Conservation (phyloP, 352 stramenopile species). For the Phytophthora pini region DNA sequence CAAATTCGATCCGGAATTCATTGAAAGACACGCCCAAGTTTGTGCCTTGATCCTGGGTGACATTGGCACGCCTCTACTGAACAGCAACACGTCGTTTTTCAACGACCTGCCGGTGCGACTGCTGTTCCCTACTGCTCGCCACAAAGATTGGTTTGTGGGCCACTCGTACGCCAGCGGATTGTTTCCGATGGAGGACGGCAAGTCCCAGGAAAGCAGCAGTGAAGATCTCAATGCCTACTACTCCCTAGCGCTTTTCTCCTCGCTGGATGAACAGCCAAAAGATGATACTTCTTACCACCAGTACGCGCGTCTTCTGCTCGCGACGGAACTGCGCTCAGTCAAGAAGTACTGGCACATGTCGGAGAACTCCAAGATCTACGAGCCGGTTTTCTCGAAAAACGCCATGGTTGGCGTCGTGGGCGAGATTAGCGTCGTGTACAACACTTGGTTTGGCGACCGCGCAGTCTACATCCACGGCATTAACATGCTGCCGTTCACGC, state of each 20-base stretch:
- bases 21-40: slow-evolving; percentile 58
- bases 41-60: slow-evolving; percentile 71
- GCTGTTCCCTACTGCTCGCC: slow-evolving; percentile 88
- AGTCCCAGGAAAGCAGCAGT: slow-evolving; percentile 96
- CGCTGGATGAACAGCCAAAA: slow-evolving; percentile 52
- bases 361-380: slow-evolving; percentile 76
- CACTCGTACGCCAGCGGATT: slow-evolving; percentile 97
- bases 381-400: slow-evolving; percentile 76
- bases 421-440: slow-evolving; percentile 81
- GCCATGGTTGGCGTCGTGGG: slow-evolving; percentile 83
- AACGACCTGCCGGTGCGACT: slow-evolving; percentile 51
- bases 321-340: slow-evolving; percentile 92
- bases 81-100: slow-evolving; percentile 57
- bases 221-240: slow-evolving; percentile 98
- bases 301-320: slow-evolving; percentile 92
- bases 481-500: slow-evolving; percentile 87
- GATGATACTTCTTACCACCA: slow-evolving; percentile 66
- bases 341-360: slow-evolving; percentile 98
- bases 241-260: slow-evolving; percentile 89
- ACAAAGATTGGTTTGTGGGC: slow-evolving; percentile 97
- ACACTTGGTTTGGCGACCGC: slow-evolving; percentile 84
- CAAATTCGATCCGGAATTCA: slow-evolving; percentile 79
- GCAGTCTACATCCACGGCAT: slow-evolving; percentile 85
- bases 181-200: slow-evolving; percentile 94
- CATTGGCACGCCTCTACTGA: slow-evolving; percentile 65